Evolutionary conservation across 441 rosid genomes (phyloP).

Genomic region (Macaranga tanarius): DNA sequence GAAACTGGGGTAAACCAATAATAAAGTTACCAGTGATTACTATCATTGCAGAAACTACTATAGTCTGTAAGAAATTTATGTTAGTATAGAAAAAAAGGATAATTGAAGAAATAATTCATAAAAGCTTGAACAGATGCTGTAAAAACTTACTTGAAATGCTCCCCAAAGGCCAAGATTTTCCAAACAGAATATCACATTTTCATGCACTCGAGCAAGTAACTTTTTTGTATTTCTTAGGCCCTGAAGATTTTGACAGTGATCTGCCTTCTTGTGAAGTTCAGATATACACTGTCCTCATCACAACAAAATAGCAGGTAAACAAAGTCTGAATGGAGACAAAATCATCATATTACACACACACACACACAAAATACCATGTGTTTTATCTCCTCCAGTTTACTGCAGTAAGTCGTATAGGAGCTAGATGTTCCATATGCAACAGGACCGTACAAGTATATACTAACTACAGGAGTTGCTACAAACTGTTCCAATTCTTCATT

Average conservation of each 20-base stretch:
- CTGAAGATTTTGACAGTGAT: slow-evolving; percentile 47
- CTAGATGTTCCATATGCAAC: slow-evolving; percentile 33
- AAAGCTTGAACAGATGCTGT: slow-evolving; percentile 15
- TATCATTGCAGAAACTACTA: not conserved
- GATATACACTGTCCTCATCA: slow-evolving; percentile 62
- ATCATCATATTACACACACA: slow-evolving; percentile 10
- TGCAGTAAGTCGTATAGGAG: slow-evolving; percentile 30
- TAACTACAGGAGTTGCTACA: slow-evolving; percentile 72
- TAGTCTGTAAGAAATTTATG: not conserved
- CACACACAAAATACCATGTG: slow-evolving; percentile 49
- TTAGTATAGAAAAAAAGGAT: not conserved
- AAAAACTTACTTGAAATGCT: slow-evolving; percentile 64
- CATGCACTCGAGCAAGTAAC: slow-evolving; percentile 65
- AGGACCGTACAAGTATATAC: slow-evolving; percentile 61
- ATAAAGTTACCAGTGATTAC: not conserved
- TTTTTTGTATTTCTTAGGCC: slow-evolving; percentile 54
- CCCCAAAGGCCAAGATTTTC: slow-evolving; percentile 88
- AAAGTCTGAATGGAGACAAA: slow-evolving; percentile 27
- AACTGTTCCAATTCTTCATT: slow-evolving; percentile 59
- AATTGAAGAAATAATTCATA: not conserved
- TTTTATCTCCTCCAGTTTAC: slow-evolving; percentile 56
- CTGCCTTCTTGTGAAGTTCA: slow-evolving; percentile 47
- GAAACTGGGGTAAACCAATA: not conserved
- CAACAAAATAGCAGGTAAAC: slow-evolving; percentile 26
- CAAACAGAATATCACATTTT: slow-evolving; percentile 59